These are phyloP conservation scores for Aspergillus hortae DNA, from an alignment of 2,329 filamentous ascomycete species.

Conservation along the genomic window DNA sequence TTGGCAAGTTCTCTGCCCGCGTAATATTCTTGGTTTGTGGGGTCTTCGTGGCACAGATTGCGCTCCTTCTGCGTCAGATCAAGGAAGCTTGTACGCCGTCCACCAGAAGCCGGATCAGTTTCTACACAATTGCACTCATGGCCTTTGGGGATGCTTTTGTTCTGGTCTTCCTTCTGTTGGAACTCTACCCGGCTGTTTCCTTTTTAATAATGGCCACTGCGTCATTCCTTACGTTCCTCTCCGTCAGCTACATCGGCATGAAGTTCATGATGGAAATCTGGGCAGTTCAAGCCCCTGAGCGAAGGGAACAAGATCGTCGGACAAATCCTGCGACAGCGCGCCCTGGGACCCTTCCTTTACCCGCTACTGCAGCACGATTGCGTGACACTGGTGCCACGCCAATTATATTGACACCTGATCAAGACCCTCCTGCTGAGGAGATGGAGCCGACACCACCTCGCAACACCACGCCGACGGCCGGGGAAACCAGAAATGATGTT, in stretches of 20 bases:
- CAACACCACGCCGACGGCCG: conserved; percentile 30
- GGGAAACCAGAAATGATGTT: conserved; percentile 46
- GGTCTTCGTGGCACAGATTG: conserved; percentile 51
- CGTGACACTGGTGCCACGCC: conserved; percentile 50
- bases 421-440: conserved; percentile 47
- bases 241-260: conserved; percentile 61
- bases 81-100: conserved; percentile 63
- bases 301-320: conserved; percentile 32
- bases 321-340: conserved; percentile 25
- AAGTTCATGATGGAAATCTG: conserved; percentile 66
- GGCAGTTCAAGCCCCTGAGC: conserved; percentile 54
- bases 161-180: conserved; percentile 53
- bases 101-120: conserved; percentile 61
- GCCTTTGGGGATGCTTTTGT: conserved; percentile 60
- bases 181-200: conserved; percentile 53
- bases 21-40: conserved; percentile 52
- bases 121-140: conserved; percentile 61
- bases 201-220: conserved; percentile 55
- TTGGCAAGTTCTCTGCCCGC: conserved; percentile 49
- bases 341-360: conserved; percentile 45
- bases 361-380: conserved; percentile 46
- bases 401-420: conserved; percentile 58
- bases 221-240: conserved; percentile 58
- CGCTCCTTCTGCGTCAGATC: conserved; percentile 59
- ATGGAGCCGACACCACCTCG: conserved; percentile 28